A percentile compares a stretch with the other conserved stretches of the same genome.
Conservation (phyloP, 1,284 basidiomycete species). For the Tylopilus orsonianus region DNA sequence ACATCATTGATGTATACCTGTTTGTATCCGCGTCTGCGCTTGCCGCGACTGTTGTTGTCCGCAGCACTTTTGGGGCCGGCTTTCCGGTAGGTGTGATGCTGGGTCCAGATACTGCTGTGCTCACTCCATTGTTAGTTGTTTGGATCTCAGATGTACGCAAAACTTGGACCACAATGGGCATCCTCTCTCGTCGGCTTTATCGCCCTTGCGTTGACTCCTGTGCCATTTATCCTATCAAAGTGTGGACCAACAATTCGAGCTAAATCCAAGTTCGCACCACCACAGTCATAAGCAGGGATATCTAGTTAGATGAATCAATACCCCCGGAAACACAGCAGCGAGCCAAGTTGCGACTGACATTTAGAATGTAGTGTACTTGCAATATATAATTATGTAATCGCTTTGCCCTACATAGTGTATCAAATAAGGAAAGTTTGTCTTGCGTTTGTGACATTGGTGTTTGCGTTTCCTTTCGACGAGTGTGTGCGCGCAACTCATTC, state of each 20-base stretch:
- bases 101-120: background rate
- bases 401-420: background rate
- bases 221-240: constrained; percentile 51
- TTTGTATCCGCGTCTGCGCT: constrained; percentile 58
- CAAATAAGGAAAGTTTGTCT: constrained; percentile 7
- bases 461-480: too few species aligned
- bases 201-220: constrained; percentile 51
- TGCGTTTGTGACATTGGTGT: background rate
- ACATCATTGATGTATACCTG: constrained; percentile 60
- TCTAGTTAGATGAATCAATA: constrained; percentile 18
- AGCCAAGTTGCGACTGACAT: background rate
- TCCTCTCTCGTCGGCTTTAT: constrained; percentile 54
- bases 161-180: constrained; percentile 54
- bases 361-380: background rate
- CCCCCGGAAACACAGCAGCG: background rate
- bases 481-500: background rate
- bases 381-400: too few species aligned
- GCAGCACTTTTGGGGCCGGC: constrained; percentile 55
- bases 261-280: constrained; percentile 44
- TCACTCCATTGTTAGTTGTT: constrained; percentile 40
- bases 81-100: constrained; percentile 48
- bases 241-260: constrained; percentile 46
- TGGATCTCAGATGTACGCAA: constrained; percentile 52
- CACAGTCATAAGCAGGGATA: constrained; percentile 13
- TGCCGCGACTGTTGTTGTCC: constrained; percentile 53